A percentile compares a stretch with the other conserved stretches of the same genome.
Evolutionary conservation across 371 early-diverging fungal genomes (phyloP).

Genomic region (Mucor ambiguus): DNA sequence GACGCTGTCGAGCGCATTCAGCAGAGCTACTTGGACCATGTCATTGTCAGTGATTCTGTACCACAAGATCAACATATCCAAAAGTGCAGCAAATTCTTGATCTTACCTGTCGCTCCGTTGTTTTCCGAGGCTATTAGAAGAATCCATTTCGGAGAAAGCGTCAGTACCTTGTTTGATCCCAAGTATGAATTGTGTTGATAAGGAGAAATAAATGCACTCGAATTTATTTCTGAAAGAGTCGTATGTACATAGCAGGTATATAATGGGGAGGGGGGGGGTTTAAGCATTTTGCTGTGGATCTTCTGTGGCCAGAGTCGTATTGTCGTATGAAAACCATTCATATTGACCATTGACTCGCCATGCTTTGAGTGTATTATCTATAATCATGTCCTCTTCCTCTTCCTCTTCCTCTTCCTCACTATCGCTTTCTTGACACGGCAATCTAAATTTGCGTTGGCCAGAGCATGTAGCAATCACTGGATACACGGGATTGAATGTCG

Average conservation of each 20-base stretch:
- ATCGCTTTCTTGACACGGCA: constrained; percentile 12
- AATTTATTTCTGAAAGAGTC: background rate
- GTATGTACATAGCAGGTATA: background rate
- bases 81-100: constrained; percentile 70
- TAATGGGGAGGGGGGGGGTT: background rate
- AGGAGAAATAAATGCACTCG: too few relatives aligned
- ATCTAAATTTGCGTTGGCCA: constrained; percentile 62
- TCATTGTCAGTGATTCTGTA: constrained; percentile 90
- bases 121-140: constrained; percentile 95
- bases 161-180: constrained; percentile 81
- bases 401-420: constrained; percentile 3
- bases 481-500: constrained; percentile 62
- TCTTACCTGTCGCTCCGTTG: constrained; percentile 84
- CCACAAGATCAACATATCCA: constrained; percentile 81
- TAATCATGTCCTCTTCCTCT: background rate
- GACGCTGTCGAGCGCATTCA: constrained; percentile 82
- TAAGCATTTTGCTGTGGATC: background rate
- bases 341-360: constrained; percentile 56
- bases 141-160: constrained; percentile 94
- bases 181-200: constrained; percentile 32
- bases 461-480: constrained; percentile 65
- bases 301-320: background rate
- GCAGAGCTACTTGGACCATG: constrained; percentile 69
- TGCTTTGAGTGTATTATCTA: constrained; percentile 52
- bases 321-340: constrained; percentile 32